Evolutionary conservation across 345 rosid genomes (phyloP), one percentile per base, ranked within the genome.

Genomic region (Heritiera fomes): DNA sequence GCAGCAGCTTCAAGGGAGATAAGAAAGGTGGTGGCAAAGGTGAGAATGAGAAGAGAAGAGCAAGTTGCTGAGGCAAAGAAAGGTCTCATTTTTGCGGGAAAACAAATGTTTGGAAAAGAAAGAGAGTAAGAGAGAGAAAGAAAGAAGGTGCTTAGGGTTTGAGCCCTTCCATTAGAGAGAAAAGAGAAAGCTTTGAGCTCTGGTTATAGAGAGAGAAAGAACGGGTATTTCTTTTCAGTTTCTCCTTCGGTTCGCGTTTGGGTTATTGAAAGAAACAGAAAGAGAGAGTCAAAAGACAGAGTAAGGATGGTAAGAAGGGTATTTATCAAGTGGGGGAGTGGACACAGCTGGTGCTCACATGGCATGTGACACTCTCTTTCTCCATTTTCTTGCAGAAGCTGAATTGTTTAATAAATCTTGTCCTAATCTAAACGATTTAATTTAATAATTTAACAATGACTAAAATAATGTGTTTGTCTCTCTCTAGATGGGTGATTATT

Each of bases 281-380:
- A 15, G 59, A 45, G 62, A 60, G 82, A 74, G 86, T 80, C 84
- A 86, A 82, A 91, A 87, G 87, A 77, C 84, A 10, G 55, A 75
- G 74, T 38, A 52, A 75, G 83, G 82, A 77, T n/a, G 85, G 86
- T 78, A 78, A 90, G 87, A 84, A 85, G 87, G 91, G 92, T 86
- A 85, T 86, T 87, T 90, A 89, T 88, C 88, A 86, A 82, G 84
- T 75, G 73, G 89, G 78, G 87, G 87, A 89, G 88, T 84, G 90
- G 91, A 81, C 88, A 89, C 92, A 88, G 96, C 96, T 92, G 97
- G 87, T 91, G 83, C 84, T 91, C 93, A 90, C 97, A 91, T 92
- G 97, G 91, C 96, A 89, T 91, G 94, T 90, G 89, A 89, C 83
- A 75, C 85, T 83, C 80, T 78, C 67, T 79, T 80, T 75, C 13